Conservation (phyloP, 1,284 basidiomycete species). For the Inonotus hispidus region DNA sequence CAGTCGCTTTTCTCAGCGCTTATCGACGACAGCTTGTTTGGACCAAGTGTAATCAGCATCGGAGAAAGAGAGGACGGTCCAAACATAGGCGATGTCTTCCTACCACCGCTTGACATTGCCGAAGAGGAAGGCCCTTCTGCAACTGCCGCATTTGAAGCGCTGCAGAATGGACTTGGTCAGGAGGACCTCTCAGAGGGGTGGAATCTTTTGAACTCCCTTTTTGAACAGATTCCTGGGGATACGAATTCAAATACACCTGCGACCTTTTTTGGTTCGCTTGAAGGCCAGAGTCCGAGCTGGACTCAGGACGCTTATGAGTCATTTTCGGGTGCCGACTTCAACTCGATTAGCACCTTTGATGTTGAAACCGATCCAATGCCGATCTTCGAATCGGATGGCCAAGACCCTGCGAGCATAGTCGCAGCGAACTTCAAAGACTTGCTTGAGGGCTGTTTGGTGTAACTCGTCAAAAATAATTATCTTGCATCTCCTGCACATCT, state of each 20-base stretch:
- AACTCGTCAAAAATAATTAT: neutral
- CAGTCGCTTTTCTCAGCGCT: neutral
- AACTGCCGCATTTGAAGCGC: constrained; percentile 11
- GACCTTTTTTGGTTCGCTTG: neutral
- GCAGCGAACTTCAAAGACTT: constrained; percentile 16
- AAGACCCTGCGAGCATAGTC: neutral
- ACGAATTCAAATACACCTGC: neutral
- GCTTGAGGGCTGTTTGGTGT: constrained; percentile 16
- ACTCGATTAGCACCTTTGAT: neutral
- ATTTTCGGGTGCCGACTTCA: neutral
- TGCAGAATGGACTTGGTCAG: constrained; percentile 12
- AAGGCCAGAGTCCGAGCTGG: constrained; percentile 1
- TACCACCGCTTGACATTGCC: neutral
- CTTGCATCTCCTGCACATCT: neutral
- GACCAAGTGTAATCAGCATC: neutral
- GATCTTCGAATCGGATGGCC: neutral
- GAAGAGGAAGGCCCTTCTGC: constrained; percentile 7
- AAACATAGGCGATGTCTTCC: neutral
- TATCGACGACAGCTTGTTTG: neutral
- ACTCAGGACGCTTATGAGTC: neutral
- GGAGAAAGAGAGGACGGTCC: neutral
- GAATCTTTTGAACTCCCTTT: constrained; percentile 11
- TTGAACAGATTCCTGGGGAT: neutral
- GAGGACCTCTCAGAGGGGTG: constrained; percentile 18
- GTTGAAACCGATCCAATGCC: neutral